These are phyloP conservation scores for Coix lacrymajobi DNA, from an alignment of 176 grass and related monocot species.

Conservation along the genomic window DNA sequence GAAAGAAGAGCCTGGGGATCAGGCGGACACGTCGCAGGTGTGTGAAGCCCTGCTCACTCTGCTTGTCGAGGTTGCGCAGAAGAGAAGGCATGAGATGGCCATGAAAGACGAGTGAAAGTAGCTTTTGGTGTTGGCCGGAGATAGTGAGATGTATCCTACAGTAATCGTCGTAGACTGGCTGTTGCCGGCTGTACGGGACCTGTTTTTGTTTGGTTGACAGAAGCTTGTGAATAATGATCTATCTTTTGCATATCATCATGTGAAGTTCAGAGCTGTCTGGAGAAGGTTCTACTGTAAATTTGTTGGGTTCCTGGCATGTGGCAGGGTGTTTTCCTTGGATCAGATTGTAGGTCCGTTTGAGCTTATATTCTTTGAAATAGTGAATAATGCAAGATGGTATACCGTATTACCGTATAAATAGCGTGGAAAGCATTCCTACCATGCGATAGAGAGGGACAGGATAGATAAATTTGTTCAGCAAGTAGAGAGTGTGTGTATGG, in stretches of 20 bases:
- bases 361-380: not conserved
- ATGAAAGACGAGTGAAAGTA: slow-evolving; percentile 76
- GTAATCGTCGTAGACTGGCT: not conserved
- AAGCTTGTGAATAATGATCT: slow-evolving; percentile 10
- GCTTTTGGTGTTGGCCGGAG: not conserved
- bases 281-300: not conserved
- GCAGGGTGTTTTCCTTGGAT: not conserved
- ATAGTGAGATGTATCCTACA: not conserved
- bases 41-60: slow-evolving; percentile 83
- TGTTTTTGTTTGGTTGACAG: slow-evolving; percentile 7
- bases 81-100: slow-evolving; percentile 60
- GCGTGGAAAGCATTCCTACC: too few species aligned
- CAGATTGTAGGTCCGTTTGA: not conserved
- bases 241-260: not conserved
- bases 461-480: too few species aligned
- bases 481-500: too few species aligned
- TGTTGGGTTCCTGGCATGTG: not conserved
- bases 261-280: not conserved
- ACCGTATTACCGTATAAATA: too few species aligned
- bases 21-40: slow-evolving; percentile 72
- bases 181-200: slow-evolving; percentile 9
- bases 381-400: not conserved
- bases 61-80: slow-evolving; percentile 74
- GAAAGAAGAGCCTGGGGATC: slow-evolving; percentile 51
- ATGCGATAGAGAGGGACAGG: too few species aligned